Evolutionary conservation across 192 early-diverging fungal species (phyloP), one percentile per base, ranked within the genome.

Genomic region (Entophlyctis luteolus): DNA sequence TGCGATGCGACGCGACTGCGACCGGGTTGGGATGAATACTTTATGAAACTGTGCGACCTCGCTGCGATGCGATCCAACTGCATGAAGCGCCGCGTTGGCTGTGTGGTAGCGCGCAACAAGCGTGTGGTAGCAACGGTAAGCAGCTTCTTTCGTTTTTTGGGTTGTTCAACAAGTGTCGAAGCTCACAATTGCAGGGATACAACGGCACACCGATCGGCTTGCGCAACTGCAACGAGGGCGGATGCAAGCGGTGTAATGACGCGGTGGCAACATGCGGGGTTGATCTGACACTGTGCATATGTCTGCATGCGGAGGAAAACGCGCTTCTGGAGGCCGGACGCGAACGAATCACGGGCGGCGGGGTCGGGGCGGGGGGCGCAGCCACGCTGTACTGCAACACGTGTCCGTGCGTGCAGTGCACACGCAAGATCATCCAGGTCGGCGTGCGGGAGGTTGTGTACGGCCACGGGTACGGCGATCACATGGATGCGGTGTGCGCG

Each of bases 261-360:
- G 91, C 80, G 2, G 81, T 89, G 1, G 83, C 63, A 4, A 66
- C 83, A 0, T 90, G 89, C 67, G 95, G 95, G 2, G 77, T 80
- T 20, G 83, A 79, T 1, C 67, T 97, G 25, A 94, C 98, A 76
- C 72, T 83, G 25, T 99, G 97, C 68, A 73, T 98, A 48, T 99
- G 97, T 72, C 85, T 99, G 72, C 96, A 98, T 68, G 98, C 98
- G 0, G 96, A 99, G 68, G 98, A 99, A 77, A 99, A 99, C 72
- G 94, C 96, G 31, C 75, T 99, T 48, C 71, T 99, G 48, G 98
- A 99, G 77, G 98, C 93, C 3, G 98, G 98, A 18, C 77, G 93
- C 38, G 92, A 91, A n/a, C 73, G 94, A 23, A 88, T 95, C n/a
- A 42, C 10, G 10, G 39, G 39, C 8, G n/a, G n/a, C 39, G 39